These are phyloP conservation scores for Tilletia caries DNA, from an alignment of 1,284 basidiomycete genomes.

Conservation along the genomic window DNA sequence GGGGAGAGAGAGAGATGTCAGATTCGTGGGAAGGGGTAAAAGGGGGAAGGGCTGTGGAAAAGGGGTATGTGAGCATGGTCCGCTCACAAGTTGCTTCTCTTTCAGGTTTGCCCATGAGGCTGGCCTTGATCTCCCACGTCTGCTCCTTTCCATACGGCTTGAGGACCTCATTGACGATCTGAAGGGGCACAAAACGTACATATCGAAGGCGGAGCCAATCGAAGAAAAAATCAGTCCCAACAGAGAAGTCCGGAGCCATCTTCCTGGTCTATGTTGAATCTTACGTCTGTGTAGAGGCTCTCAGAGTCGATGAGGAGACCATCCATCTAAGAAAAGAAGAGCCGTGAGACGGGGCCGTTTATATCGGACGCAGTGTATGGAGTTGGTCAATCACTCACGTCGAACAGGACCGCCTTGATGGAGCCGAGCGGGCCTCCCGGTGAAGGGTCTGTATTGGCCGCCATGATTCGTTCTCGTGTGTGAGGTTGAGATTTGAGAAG, in stretches of 20 bases:
- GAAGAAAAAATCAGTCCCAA: background rate
- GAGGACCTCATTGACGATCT: slow-evolving; percentile 52
- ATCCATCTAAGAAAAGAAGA: slow-evolving; percentile 34
- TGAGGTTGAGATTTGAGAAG: no score
- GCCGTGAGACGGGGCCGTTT: no score
- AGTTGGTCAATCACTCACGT: slow-evolving; percentile 19
- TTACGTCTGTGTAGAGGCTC: slow-evolving; percentile 19
- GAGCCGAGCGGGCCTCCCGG: slow-evolving; percentile 12
- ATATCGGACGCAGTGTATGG: no score
- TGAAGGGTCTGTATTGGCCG: no score
- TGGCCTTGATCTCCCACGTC: slow-evolving; percentile 53
- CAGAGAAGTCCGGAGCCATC: no score
- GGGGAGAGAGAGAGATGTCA: background rate
- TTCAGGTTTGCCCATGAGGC: slow-evolving; percentile 53
- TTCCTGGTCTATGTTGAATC: background rate
- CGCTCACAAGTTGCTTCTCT: slow-evolving; percentile 41
- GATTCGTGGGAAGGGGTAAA: background rate
- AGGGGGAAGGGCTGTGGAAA: background rate
- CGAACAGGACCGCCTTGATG: slow-evolving; percentile 37
- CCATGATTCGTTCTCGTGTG: no score
- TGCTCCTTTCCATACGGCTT: slow-evolving; percentile 51
- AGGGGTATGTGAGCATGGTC: no score
- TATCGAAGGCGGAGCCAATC: no score
- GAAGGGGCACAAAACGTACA: background rate
- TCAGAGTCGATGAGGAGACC: slow-evolving; percentile 53